Percentiles rank a stretch among this genome's conserved stretches.
Conservation (phyloP, 257 asterid species). For the Solanum bulbocastanum region DNA sequence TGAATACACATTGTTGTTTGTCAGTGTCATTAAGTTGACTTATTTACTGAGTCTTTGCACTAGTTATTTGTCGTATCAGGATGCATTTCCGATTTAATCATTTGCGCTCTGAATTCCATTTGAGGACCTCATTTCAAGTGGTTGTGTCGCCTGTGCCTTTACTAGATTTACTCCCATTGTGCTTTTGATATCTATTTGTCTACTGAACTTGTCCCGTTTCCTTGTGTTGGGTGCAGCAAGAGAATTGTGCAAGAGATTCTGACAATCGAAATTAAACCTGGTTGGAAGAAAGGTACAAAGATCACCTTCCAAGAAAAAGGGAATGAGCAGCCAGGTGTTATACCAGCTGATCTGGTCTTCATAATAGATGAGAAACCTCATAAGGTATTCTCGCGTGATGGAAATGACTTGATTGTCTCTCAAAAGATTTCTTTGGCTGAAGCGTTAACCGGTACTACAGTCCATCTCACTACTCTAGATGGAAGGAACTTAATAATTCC, state of each 20-base stretch:
- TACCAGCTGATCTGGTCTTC: conserved; percentile 36
- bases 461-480: conserved; percentile 21
- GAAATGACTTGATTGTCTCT: conserved; percentile 27
- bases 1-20: neutral
- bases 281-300: conserved; percentile 48
- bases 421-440: conserved; percentile 25
- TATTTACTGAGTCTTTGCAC: neutral
- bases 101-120: neutral
- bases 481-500: conserved; percentile 31
- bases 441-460: conserved; percentile 30
- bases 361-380: conserved; percentile 38
- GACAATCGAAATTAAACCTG: conserved; percentile 24
- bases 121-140: neutral
- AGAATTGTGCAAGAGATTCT: conserved; percentile 16
- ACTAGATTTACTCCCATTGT: neutral
- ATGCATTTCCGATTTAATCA: neutral
- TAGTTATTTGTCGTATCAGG: neutral
- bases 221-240: conserved; percentile 14
- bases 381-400: conserved; percentile 31
- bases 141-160: neutral
- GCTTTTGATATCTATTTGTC: neutral
- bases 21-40: neutral
- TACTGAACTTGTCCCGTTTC: neutral
- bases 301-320: conserved; percentile 40
- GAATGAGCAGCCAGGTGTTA: conserved; percentile 24